Evolutionary conservation across 192 early-diverging fungal genomes (phyloP).

Genomic region (Linderina pennispora): DNA sequence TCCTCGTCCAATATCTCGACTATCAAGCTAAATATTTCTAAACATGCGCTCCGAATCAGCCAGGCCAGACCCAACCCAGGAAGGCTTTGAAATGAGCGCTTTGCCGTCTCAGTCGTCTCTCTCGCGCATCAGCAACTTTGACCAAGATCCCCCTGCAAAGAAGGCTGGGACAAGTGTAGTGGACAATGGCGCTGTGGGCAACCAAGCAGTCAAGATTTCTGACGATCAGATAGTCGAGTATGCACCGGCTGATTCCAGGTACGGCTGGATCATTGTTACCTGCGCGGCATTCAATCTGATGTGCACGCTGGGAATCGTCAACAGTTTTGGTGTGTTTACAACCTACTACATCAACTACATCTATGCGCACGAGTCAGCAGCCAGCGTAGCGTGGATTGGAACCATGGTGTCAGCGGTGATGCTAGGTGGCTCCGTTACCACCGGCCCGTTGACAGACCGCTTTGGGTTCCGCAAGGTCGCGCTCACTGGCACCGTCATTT

Average conservation of each 20-base stretch:
- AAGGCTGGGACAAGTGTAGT: too few relatives aligned
- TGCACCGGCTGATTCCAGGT: conserved; percentile 10
- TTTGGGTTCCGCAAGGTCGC: conserved; percentile 24
- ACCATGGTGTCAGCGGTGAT: conserved; percentile 27
- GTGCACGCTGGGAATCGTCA: conserved; percentile 30
- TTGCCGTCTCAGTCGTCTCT: too few relatives aligned
- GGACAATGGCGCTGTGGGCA: neutral
- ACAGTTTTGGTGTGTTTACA: conserved; percentile 38
- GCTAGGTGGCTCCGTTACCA: conserved; percentile 22
- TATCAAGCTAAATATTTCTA: too few relatives aligned
- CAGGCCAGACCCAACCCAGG: too few relatives aligned
- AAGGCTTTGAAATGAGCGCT: too few relatives aligned
- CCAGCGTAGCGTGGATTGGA: conserved; percentile 33
- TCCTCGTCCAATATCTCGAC: too few relatives aligned
- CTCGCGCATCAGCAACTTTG: too few relatives aligned
- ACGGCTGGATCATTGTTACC: conserved; percentile 34
- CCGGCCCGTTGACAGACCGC: conserved; percentile 28
- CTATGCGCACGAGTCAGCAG: conserved; percentile 15
- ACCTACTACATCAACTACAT: conserved; percentile 38
- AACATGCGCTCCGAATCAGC: too few relatives aligned
- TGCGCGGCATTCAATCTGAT: conserved; percentile 25
- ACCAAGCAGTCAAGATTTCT: too few relatives aligned
- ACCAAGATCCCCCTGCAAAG: too few relatives aligned
- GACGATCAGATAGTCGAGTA: neutral
- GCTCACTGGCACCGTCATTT: conserved; percentile 16